Base-by-base conservation (phyloP, 768 basidiomycete species). In the Panellus pusillus region DNA sequence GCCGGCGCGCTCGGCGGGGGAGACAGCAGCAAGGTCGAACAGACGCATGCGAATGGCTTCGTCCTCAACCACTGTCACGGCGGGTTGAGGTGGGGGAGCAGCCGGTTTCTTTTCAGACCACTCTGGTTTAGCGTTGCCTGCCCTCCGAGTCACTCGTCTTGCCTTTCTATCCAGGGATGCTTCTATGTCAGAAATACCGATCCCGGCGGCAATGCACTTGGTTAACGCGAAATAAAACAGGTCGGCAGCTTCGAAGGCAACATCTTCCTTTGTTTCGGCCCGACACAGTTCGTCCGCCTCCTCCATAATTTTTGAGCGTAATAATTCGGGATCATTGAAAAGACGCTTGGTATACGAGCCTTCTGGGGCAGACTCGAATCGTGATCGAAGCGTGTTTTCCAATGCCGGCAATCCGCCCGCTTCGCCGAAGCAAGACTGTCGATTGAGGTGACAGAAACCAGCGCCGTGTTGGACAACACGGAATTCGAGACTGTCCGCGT, bases 201-300 rank as follows among this genome's bases (percentile, higher is more conserved):
- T 93, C 0, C 95, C 96, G 4, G 84, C 78, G 42, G 87, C 81
- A 18, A 91, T 77, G 65, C 96, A 98, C 60, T 87, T 86, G 18
- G 90, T 83, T 62, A 99, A 71, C 1, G 89, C 83, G 66, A 99
- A 99, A 74, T 98, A 99, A 38, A 96, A 64, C 19, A 99, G 75
- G 72, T 99, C 97, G 1, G 95, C 96, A 7, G 94, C 91, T 70
- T 99, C 97, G 57, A 95, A 96, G 1, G 94, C 90, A 14, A 97
- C 75, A 28, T 98, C 91, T 44, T 89, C 84, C 65, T 81, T 82
- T 1, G 83, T 82, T 61, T 83, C 75, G 19, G 92, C 92, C 15
- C 78, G 78, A 67, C 93, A 96, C n/a, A 99, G 80, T 69, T 99
- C 97, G 63, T 96, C 91, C 0, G 97, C 97, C 68, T 99, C 97